These are phyloP conservation scores for Solanum peruvianum DNA, from an alignment of 257 asterid genomes.

Conservation along the genomic window DNA sequence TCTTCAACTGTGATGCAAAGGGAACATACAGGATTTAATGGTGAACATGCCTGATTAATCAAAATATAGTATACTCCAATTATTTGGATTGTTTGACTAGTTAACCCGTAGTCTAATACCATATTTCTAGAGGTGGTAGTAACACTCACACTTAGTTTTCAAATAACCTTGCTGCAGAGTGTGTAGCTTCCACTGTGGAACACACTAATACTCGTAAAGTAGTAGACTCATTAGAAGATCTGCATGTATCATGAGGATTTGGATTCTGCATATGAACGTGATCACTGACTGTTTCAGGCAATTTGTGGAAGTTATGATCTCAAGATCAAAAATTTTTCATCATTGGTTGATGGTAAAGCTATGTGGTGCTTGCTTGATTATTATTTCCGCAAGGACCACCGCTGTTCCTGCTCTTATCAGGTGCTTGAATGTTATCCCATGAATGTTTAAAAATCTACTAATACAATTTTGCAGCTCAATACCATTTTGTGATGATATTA, in stretches of 20 bases:
- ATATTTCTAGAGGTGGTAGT: neutral
- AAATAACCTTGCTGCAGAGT: neutral
- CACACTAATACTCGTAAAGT: neutral
- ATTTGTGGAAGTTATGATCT: constrained; percentile 65
- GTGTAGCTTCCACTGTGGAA: neutral
- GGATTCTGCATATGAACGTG: neutral
- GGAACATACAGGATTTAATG: neutral
- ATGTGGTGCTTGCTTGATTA: constrained; percentile 99
- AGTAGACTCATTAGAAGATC: neutral
- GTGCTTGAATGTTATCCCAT: constrained; percentile 15
- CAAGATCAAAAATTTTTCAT: constrained; percentile 57
- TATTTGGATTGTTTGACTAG: neutral
- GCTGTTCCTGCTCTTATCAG: constrained; percentile 52
- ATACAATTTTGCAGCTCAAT: neutral
- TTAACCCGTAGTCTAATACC: neutral
- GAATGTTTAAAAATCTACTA: neutral
- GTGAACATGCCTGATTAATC: neutral
- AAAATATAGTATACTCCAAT: neutral
- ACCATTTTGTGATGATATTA: constrained; percentile 6
- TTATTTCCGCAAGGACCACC: constrained; percentile 78
- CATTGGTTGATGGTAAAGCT: constrained; percentile 88
- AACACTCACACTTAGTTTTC: neutral
- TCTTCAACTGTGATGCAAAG: neutral
- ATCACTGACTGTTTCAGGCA: constrained; percentile 40
- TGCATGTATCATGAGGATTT: neutral